These are phyloP conservation scores for Epichloe sibirici DNA, from an alignment of 2,329 filamentous ascomycete genomes.

Conservation along the genomic window DNA sequence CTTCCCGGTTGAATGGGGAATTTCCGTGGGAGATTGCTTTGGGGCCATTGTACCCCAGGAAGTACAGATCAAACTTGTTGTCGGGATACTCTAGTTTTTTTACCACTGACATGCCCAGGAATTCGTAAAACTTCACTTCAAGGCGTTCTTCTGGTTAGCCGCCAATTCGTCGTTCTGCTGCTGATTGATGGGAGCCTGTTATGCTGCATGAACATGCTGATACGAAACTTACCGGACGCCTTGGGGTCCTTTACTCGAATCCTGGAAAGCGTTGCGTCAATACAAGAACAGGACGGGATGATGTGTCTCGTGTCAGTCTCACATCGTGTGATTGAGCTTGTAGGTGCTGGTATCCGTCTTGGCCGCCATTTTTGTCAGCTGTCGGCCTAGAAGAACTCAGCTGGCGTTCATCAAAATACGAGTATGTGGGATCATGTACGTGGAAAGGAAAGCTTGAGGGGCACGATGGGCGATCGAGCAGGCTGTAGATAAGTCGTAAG, in stretches of 20 bases:
- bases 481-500: constrained; percentile 11
- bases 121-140: constrained; percentile 82
- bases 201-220: no score
- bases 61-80: constrained; percentile 90
- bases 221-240: constrained; percentile 44
- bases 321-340: constrained; percentile 85
- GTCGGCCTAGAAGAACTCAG: constrained; percentile 3
- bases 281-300: not conserved
- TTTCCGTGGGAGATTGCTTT: constrained; percentile 61
- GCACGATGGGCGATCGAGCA: not conserved
- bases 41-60: constrained; percentile 76
- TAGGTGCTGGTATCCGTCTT: constrained; percentile 66
- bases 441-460: constrained; percentile 4
- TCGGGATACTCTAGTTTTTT: constrained; percentile 74
- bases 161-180: not conserved
- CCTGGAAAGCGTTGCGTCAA: constrained; percentile 34
- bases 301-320: constrained; percentile 13
- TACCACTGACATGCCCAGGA: constrained; percentile 76
- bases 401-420: not conserved
- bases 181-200: not conserved
- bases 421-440: not conserved
- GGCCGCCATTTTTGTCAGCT: constrained; percentile 39
- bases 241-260: constrained; percentile 91
- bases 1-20: constrained; percentile 69
- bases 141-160: constrained; percentile 1